Evolutionary conservation across 306 rosid genomes (phyloP).

Genomic region (Castanea mollissima): DNA sequence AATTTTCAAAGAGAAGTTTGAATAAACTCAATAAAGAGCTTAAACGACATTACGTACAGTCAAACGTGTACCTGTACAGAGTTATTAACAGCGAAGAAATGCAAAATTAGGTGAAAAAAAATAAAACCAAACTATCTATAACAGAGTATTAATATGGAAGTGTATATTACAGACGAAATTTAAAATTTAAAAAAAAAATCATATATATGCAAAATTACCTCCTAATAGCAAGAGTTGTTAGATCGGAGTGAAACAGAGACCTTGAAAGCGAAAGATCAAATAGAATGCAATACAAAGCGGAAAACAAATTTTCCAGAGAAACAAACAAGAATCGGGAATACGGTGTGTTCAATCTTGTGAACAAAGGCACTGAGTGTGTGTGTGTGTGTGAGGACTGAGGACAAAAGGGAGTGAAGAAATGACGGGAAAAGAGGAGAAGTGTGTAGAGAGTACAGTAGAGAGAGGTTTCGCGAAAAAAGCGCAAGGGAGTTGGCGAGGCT

Average conservation of each 20-base stretch:
- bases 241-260: not conserved
- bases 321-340: constrained; percentile 11
- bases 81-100: too few relatives aligned
- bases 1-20: too few relatives aligned
- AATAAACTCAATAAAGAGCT: too few relatives aligned
- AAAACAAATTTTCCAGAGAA: constrained; percentile 7
- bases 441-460: not conserved
- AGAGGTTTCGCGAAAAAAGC: not conserved
- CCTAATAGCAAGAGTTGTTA: not conserved
- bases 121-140: too few relatives aligned
- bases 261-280: not conserved
- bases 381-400: not conserved
- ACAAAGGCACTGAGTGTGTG: not conserved
- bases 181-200: too few relatives aligned
- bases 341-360: not conserved
- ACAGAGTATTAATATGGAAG: too few relatives aligned
- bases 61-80: too few relatives aligned
- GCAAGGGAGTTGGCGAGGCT: not conserved
- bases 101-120: too few relatives aligned
- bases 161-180: too few relatives aligned
- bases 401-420: not conserved
- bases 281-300: not conserved
- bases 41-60: too few relatives aligned
- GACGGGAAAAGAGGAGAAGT: not conserved
- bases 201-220: not conserved